A percentile compares a stretch with the other conserved stretches of the same genome.
phyloP scores from a whole-genome alignment of 2,329 filamentous ascomycete species.

The Aspergillus caelatus region DNA sequence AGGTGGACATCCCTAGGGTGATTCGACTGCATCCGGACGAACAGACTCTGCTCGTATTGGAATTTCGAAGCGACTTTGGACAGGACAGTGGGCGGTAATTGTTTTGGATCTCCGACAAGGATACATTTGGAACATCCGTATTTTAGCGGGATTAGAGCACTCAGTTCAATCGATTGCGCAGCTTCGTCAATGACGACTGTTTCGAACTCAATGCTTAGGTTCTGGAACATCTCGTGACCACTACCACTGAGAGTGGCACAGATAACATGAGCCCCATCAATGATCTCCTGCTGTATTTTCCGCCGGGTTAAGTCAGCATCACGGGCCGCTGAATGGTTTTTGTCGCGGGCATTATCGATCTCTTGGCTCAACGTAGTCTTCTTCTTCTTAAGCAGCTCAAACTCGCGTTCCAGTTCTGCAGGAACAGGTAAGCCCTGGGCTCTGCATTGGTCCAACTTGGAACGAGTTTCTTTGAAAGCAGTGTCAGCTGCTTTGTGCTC shows the following conservation, averaged over 20 bases:
- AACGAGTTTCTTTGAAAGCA: constrained; percentile 70
- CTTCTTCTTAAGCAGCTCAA: constrained; percentile 75
- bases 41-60: constrained; percentile 96
- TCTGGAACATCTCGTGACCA: constrained; percentile 97
- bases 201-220: constrained; percentile 92
- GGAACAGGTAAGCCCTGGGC: constrained; percentile 50
- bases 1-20: constrained; percentile 86
- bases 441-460: constrained; percentile 70
- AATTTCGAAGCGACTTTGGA: constrained; percentile 90
- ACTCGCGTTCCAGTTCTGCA: constrained; percentile 68
- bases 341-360: constrained; percentile 86
- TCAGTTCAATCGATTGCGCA: constrained; percentile 96
- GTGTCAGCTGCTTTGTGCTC: constrained; percentile 64
- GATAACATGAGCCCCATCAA: constrained; percentile 87
- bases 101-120: constrained; percentile 95
- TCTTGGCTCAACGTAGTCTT: constrained; percentile 76
- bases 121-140: constrained; percentile 97
- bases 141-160: constrained; percentile 93
- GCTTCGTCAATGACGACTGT: constrained; percentile 98
- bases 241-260: constrained; percentile 94
- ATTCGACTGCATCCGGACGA: constrained; percentile 96
- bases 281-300: constrained; percentile 84
- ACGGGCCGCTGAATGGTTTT: constrained; percentile 76
- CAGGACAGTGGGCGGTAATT: constrained; percentile 91
- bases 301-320: constrained; percentile 85